Percentiles rank a stretch among this genome's conserved stretches.
phyloP scores from a whole-genome alignment of 495 filamentous ascomycete species.

The Penicillium maclennaniae region DNA sequence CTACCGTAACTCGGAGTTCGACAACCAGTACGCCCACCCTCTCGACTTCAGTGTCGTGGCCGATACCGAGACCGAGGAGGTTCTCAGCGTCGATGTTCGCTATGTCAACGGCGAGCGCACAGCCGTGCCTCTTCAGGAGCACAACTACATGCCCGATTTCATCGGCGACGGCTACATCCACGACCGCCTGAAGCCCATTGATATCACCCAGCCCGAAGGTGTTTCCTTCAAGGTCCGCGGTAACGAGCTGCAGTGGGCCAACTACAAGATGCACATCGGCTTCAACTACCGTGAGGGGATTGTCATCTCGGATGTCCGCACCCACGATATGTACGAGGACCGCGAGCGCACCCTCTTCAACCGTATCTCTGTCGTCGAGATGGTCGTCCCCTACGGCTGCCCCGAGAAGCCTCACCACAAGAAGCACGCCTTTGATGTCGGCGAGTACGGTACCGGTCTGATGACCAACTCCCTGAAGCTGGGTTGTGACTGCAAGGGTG shows the following conservation, averaged over 20 bases:
- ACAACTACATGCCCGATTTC: slow-evolving; percentile 48
- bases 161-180: slow-evolving; percentile 33
- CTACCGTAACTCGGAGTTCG: slow-evolving; percentile 45
- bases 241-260: slow-evolving; percentile 38
- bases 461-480: slow-evolving; percentile 90
- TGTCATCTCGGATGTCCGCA: slow-evolving; percentile 85
- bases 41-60: slow-evolving; percentile 35
- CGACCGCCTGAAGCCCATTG: slow-evolving; percentile 37
- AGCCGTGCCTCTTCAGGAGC: slow-evolving; percentile 49
- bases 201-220: slow-evolving; percentile 38
- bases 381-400: slow-evolving; percentile 96
- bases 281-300: slow-evolving; percentile 96
- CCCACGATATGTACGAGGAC: slow-evolving; percentile 83
- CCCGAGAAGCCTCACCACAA: slow-evolving; percentile 89
- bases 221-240: slow-evolving; percentile 40
- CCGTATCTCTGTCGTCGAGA: slow-evolving; percentile 88
- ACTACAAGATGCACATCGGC: slow-evolving; percentile 51
- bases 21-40: slow-evolving; percentile 41
- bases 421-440: slow-evolving; percentile 92
- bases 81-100: slow-evolving; percentile 86
- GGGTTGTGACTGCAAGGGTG: slow-evolving; percentile 93
- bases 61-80: slow-evolving; percentile 83
- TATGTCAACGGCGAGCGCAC: slow-evolving; percentile 69
- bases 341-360: slow-evolving; percentile 79
- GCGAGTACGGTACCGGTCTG: slow-evolving; percentile 91